Base-by-base conservation (phyloP, 2,329 filamentous ascomycete genomes). In the Pseudomassariella vexata region DNA sequence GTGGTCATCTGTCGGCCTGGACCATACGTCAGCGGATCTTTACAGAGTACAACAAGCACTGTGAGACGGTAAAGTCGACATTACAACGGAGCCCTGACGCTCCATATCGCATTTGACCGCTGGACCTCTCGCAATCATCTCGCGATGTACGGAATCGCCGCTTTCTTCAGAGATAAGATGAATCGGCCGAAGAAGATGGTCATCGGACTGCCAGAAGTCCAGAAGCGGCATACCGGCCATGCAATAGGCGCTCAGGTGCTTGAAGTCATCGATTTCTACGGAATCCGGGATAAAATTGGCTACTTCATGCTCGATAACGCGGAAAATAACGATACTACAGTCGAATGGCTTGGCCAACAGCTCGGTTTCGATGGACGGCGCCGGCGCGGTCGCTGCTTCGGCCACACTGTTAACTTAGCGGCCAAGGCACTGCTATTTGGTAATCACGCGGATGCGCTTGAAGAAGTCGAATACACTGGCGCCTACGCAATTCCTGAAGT, bases 61-160 rank as follows among this genome's bases (percentile, higher is more conserved):
- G 21, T 14, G 9, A 32, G 7, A n/a, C 9, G 5, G 16, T 32
- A 3, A 24, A 18, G 16, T 10, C 18, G 19, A 17, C 8, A 12
- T 19, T 31, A 6, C 9, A 9, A 6, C 5, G 11, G 5, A n/a
- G n/a, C 15, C 21, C 21, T 17, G 30, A 33, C 2, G 27, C 32
- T 40, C 17, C 34, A 45, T 27, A 30, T 41, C 21, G n/a, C 34
- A 5, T 45, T 45, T 34, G 38, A 45, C 30, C 36, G 40, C 6
- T 37, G 25, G 28, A 34, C 29, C 12, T 32, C 36, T 3, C 16
- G 24, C 9, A 45, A 41, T 24, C 19, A 31, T 4, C 36, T 40
- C 19, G 28, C 32, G 16, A 19, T 47, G 24, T 44, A 44, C 23
- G 36, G 37, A 11, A 30, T 47, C 11, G 19, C 16, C 11, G 40